Conservation (phyloP, 2,329 filamentous ascomycete species). For the Chrysoporthe deuterocubensis region DNA sequence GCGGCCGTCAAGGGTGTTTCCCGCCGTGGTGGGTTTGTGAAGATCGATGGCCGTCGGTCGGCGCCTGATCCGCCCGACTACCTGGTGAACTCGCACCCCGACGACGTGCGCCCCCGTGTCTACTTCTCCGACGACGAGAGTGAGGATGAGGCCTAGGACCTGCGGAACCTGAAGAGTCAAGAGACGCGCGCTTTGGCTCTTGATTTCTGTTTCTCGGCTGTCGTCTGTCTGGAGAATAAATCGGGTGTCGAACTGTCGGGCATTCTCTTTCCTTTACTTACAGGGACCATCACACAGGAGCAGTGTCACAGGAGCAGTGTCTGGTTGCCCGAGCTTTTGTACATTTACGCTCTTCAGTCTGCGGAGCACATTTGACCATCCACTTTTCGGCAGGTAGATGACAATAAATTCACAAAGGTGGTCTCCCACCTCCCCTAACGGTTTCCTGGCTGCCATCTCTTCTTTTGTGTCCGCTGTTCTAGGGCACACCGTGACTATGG, state of each 20-base stretch:
- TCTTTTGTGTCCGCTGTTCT: not conserved
- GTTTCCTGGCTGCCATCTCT: not conserved
- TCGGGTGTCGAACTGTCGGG: not conserved
- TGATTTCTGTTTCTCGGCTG: not conserved
- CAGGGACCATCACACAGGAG: not conserved
- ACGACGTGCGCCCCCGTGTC: not conserved
- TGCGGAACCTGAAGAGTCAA: not conserved
- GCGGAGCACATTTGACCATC: not conserved
- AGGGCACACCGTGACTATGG: not conserved
- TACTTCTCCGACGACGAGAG: constrained; percentile 22
- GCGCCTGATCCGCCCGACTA: constrained; percentile 13
- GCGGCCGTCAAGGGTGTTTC: not conserved
- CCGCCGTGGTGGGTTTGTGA: constrained; percentile 31
- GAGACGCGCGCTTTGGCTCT: not conserved
- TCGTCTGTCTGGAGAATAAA: not conserved
- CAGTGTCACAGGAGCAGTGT: not conserved
- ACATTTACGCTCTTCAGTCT: not conserved
- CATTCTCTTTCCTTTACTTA: not conserved
- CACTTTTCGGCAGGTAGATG: not conserved
- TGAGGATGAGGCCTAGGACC: constrained; percentile 14
- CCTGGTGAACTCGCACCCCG: constrained; percentile 20
- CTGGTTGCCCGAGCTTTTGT: too few species aligned
- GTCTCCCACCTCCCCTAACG: not conserved
- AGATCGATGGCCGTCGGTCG: constrained; percentile 24
- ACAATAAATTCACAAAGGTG: not conserved